Base-by-base conservation (phyloP, 2,329 filamentous ascomycete species). In the Penicillium vulpinum region DNA sequence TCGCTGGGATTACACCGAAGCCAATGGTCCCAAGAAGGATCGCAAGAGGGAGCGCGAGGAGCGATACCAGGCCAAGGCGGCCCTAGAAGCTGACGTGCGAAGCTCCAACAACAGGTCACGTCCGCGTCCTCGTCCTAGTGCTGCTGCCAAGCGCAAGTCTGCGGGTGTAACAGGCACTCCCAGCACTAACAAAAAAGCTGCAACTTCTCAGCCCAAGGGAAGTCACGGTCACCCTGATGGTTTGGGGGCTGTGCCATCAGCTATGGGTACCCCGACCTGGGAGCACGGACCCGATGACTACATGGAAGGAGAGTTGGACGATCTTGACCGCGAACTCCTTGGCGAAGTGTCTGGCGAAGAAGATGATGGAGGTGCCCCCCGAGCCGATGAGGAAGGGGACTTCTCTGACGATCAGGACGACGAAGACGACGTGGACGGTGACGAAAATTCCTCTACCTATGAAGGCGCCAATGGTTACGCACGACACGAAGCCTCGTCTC, bases 1-100 rank as follows among this genome's bases (percentile, higher is more conserved):
- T 57, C 70, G 76, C 24, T 80, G 78, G 78, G 75, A 77, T 61
- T 77, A 75, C 60, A 76, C 78, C 31, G 67, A 72, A 41, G 73
- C 74, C 47, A 72, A 76, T 26, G 71, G 71, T 0, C 71, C 73
- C 13, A 74, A 69, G 57, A 71, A 68, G 55, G 72, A 76, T 57
- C 71, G 73, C 8, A 71, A 73, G 56, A 69, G 66, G 55, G 71
- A 73, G 45, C 62, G 73, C 22, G 73, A 75, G 56, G 73, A 75
- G 49, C 71, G 73, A 21, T 72, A 74, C 54, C 70, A 65, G 53
- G 70, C 67, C 29, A 54, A 69, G 58, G 58, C 63, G 18, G 60
- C 60, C 8, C 46, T 67, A 10, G 63, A 67, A 41, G 63, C 63
- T 2, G 62, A 67, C 51, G 40, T 66, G 10, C 64, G 64, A 29